Conservation (phyloP, 2,329 filamentous ascomycete species). For the Stylonectria norvegica region DNA sequence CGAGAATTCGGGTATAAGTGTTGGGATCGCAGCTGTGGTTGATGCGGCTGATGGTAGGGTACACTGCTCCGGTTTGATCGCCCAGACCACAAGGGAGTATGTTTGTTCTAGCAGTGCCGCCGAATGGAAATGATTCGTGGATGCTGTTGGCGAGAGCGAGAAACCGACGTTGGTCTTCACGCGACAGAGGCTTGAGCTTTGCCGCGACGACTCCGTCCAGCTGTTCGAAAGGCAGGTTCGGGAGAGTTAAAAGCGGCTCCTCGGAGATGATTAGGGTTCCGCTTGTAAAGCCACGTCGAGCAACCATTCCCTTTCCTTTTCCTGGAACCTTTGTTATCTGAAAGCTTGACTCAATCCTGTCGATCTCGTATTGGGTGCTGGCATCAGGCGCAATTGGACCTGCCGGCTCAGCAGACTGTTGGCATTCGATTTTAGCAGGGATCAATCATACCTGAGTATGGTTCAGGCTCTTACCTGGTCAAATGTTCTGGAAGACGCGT, state of each 20-base stretch:
- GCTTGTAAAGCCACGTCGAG: background rate
- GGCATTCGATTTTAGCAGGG: background rate
- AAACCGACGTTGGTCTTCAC: background rate
- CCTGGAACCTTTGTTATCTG: background rate
- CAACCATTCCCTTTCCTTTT: background rate
- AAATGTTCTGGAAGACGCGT: background rate
- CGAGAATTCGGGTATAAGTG: background rate
- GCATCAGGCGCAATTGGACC: background rate
- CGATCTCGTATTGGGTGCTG: background rate
- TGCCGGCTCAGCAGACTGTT: background rate
- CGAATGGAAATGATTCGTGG: background rate
- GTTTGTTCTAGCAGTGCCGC: background rate
- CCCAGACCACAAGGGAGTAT: background rate
- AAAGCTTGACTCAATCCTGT: background rate
- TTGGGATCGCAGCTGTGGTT: slow-evolving; percentile 2
- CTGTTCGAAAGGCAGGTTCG: background rate
- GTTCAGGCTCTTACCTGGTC: background rate
- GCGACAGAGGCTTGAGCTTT: background rate
- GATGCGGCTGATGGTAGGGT: slow-evolving; percentile 1
- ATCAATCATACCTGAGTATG: background rate
- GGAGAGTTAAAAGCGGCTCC: background rate
- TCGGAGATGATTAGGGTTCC: background rate
- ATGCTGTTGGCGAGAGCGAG: background rate
- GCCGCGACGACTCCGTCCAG: background rate
- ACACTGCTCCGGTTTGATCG: background rate